A percentile compares a stretch with the other conserved stretches of the same genome.
Evolutionary conservation across 768 basidiomycete species (phyloP).

Genomic region (Pulveroboletus sp.): DNA sequence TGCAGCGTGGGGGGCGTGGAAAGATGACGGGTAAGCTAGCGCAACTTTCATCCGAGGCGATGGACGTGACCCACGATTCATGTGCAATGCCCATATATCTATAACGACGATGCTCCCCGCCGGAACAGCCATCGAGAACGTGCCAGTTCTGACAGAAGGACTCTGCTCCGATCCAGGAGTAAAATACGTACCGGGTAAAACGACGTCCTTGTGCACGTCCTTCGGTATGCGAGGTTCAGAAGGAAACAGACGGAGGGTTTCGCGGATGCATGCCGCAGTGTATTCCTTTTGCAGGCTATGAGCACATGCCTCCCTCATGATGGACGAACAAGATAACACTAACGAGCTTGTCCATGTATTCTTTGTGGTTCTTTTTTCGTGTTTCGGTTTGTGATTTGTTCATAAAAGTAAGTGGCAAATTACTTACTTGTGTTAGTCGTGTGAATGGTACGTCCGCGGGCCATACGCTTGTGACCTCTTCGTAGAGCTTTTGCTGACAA

Average conservation of each 20-base stretch:
- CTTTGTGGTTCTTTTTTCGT: constrained; percentile 35
- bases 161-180: constrained; percentile 15
- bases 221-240: constrained; percentile 35
- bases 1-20: constrained; percentile 10
- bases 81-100: constrained; percentile 41
- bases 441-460: constrained; percentile 31
- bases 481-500: constrained; percentile 41
- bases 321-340: background rate
- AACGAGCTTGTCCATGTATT: constrained; percentile 36
- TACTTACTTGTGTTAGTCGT: constrained; percentile 27
- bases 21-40: no score
- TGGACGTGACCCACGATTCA: constrained; percentile 36
- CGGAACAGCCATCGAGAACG: constrained; percentile 33
- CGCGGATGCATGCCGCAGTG: constrained; percentile 39
- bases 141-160: constrained; percentile 21
- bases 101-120: constrained; percentile 37
- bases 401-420: background rate
- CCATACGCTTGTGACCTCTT: constrained; percentile 39
- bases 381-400: background rate
- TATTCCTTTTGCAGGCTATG: constrained; percentile 36
- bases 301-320: background rate
- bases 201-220: constrained; percentile 31
- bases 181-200: constrained; percentile 34
- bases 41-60: background rate
- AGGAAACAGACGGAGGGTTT: constrained; percentile 43